phyloP scores from a whole-genome alignment of 352 stramenopile genomes.

The Pythium scleroteichum region DNA sequence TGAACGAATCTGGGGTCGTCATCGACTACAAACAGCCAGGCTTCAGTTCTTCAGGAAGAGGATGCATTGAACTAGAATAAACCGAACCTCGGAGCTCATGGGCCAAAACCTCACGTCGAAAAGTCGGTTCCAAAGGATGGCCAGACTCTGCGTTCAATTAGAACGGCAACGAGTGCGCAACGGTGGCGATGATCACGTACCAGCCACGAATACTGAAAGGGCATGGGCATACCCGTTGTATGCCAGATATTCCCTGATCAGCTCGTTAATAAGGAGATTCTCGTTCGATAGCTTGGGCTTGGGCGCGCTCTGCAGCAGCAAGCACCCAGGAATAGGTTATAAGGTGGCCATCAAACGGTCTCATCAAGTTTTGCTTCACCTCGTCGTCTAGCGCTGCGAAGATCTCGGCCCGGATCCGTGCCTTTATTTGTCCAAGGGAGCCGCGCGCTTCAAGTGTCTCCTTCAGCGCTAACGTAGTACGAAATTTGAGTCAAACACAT shows the following conservation, averaged over 20 bases:
- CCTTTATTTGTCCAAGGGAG: slow-evolving; percentile 80
- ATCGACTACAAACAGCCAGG: slow-evolving; percentile 33
- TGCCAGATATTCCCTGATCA: slow-evolving; percentile 93
- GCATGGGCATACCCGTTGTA: slow-evolving; percentile 93
- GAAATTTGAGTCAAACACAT: background rate
- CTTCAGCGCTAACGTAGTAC: slow-evolving; percentile 61
- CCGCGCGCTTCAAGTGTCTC: slow-evolving; percentile 78
- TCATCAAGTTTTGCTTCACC: slow-evolving; percentile 35
- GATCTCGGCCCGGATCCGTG: slow-evolving; percentile 82
- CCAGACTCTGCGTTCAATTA: slow-evolving; percentile 56
- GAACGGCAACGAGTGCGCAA: too few species aligned
- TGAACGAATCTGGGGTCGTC: slow-evolving; percentile 68
- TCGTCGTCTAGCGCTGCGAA: slow-evolving; percentile 83
- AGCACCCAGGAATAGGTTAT: background rate
- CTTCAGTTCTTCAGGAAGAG: too few species aligned
- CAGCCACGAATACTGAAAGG: slow-evolving; percentile 85
- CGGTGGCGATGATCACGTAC: slow-evolving; percentile 26
- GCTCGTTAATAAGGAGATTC: slow-evolving; percentile 94
- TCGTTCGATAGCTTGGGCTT: slow-evolving; percentile 89
- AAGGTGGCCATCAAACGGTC: too few species aligned
- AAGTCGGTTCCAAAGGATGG: slow-evolving; percentile 74
- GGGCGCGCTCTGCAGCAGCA: slow-evolving; percentile 33
- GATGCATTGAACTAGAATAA: background rate
- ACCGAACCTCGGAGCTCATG: slow-evolving; percentile 67
- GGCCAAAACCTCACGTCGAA: slow-evolving; percentile 81